Evolutionary conservation across 2,329 filamentous ascomycete genomes (phyloP), one percentile per base, ranked within the genome.

Genomic region (Apiospora malaysiana): DNA sequence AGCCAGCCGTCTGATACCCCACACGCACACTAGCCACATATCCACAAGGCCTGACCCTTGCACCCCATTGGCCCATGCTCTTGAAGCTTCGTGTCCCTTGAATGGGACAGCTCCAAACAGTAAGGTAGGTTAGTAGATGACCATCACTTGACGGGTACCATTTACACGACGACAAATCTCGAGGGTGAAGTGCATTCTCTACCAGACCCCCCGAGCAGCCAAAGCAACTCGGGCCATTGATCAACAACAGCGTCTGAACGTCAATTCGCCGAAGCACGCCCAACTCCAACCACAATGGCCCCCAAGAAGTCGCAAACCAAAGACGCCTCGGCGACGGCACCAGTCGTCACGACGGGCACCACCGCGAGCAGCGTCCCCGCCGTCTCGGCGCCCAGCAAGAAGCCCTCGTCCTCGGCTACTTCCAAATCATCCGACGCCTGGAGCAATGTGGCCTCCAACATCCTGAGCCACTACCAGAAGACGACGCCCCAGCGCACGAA

Each of bases 401-500:
- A 72, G 68, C 71, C 76, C 74, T 76, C 80, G 70, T 77, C 46
- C 68, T 68, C 63, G 68, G 66, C 46, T 69, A 27, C 66, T 6
- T 10, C 27, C 40, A 45, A 23, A 21, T 69, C 47, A 21, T 42
- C 37, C 16, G 42, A 65, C 14, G 77, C 79, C 73, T 85, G 85
- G 83, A 79, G 85, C 78, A 85, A 91, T 77, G 93, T 97, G 74
- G 84, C 91, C 59, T 77, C 86, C 70, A 91, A 90, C 79, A 87
- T 98, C 76, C 92, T 91, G 88, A 85, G 90, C 76, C 90, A 94
- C 82, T 99, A 99, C 83, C 81, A 91, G 70, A 85, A 92, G 75
- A 88, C 90, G 76, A 99, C 96, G 63, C 91, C 95, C 66, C 95
- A 97, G 87, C 91, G 95, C 73, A 95, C 92, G 66, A 96, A 97